Conservation (phyloP, 1,139 yeast genomes). For the Debaryomycetaceae sp. region DNA sequence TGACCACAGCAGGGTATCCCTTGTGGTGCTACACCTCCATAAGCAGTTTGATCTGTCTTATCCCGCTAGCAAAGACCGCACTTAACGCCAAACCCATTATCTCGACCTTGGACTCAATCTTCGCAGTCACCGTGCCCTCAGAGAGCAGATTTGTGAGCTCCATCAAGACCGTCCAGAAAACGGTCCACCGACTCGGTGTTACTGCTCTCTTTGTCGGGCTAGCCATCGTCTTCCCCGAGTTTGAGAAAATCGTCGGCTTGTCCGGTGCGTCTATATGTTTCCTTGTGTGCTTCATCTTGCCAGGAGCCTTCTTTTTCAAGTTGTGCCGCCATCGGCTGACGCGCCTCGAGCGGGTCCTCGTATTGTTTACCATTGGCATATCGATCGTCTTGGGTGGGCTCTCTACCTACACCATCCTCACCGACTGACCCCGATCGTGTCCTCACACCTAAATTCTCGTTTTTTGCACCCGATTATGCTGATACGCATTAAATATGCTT, state of each 20-base stretch:
- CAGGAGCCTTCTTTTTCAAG: constrained; percentile 50
- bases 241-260: constrained; percentile 54
- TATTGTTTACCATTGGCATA: constrained; percentile 19
- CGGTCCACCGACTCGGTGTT: constrained; percentile 40
- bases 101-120: constrained; percentile 49
- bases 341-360: constrained; percentile 19
- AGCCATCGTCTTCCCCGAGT: constrained; percentile 56
- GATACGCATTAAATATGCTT: too few relatives aligned
- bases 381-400: constrained; percentile 24
- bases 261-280: constrained; percentile 58
- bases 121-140: constrained; percentile 17
- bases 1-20: constrained; percentile 74
- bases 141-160: constrained; percentile 8
- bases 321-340: constrained; percentile 26
- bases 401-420: not conserved
- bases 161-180: constrained; percentile 12
- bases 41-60: constrained; percentile 69
- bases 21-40: constrained; percentile 57
- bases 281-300: constrained; percentile 52
- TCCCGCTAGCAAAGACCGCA: constrained; percentile 88
- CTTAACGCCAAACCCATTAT: constrained; percentile 84
- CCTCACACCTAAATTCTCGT: too few relatives aligned
- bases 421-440: not conserved
- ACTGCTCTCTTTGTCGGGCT: constrained; percentile 47
- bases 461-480: too few relatives aligned